These are phyloP conservation scores for Saksenaea vasiformis DNA, from an alignment of 371 early-diverging fungal species.

Conservation along the genomic window DNA sequence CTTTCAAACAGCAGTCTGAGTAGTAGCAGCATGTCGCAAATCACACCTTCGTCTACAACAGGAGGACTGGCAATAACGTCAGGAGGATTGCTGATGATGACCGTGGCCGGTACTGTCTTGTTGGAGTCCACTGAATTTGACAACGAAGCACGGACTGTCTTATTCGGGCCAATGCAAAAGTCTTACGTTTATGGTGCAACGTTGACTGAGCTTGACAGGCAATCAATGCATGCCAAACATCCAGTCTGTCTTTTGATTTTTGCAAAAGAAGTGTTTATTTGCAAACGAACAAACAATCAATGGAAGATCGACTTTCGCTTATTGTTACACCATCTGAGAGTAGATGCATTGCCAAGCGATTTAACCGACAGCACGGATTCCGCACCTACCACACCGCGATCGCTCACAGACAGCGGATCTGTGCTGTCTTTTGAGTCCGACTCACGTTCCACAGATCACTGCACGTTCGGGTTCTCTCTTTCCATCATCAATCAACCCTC, in stretches of 20 bases:
- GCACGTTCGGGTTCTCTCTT: background rate
- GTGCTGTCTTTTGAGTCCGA: background rate
- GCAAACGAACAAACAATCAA: background rate
- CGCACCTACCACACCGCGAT: slow-evolving; percentile 1
- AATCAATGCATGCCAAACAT: slow-evolving; percentile 14
- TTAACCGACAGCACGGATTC: background rate
- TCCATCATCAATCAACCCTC: slow-evolving; percentile 5
- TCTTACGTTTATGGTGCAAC: slow-evolving; percentile 19
- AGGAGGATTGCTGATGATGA: background rate
- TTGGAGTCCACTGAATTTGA: slow-evolving; percentile 24
- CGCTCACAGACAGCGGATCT: background rate
- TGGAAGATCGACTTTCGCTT: slow-evolving; percentile 13
- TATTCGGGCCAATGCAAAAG: slow-evolving; percentile 12
- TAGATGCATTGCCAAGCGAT: slow-evolving; percentile 6
- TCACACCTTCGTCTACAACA: background rate
- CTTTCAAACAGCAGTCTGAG: slow-evolving; percentile 35
- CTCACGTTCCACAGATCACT: background rate
- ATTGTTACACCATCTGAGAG: slow-evolving; percentile 11
- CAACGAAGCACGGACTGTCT: slow-evolving; percentile 18
- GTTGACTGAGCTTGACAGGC: slow-evolving; percentile 26
- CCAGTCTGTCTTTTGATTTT: slow-evolving; percentile 24
- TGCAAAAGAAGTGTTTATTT: slow-evolving; percentile 12
- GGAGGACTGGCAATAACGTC: background rate
- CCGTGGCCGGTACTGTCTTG: background rate
- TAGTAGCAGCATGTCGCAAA: slow-evolving; percentile 12